These are phyloP conservation scores for Lobosporangium transversale DNA, from an alignment of 192 early-diverging fungal species.

Conservation along the genomic window DNA sequence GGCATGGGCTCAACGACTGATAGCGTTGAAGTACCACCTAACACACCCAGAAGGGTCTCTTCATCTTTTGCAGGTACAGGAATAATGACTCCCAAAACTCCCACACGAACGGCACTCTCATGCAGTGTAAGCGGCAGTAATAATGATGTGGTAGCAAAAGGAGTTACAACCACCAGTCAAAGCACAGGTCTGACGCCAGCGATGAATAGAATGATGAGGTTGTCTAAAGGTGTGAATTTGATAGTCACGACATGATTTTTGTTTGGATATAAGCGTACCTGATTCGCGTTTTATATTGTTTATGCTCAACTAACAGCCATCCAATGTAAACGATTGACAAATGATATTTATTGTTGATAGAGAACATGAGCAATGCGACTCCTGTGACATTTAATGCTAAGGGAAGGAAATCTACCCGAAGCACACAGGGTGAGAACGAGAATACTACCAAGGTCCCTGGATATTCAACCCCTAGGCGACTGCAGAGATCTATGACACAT, in stretches of 20 bases:
- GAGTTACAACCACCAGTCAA: too few species aligned
- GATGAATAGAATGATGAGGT: slow-evolving; percentile 27
- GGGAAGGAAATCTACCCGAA: background rate
- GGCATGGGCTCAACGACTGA: background rate
- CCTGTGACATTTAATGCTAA: background rate
- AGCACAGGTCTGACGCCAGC: slow-evolving; percentile 36
- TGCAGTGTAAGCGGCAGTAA: background rate
- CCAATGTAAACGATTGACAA: too few species aligned
- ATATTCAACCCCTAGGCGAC: slow-evolving; percentile 23
- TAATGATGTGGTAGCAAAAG: too few species aligned
- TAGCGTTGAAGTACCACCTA: background rate
- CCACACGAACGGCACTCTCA: slow-evolving; percentile 1
- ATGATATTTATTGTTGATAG: background rate
- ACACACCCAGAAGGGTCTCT: background rate
- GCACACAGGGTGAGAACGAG: slow-evolving; percentile 11
- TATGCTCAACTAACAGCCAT: too few species aligned
- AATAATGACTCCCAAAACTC: slow-evolving; percentile 7
- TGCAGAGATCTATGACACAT: slow-evolving; percentile 8
- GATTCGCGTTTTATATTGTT: background rate
- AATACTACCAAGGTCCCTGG: background rate
- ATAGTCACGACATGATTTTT: too few species aligned
- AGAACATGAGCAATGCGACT: background rate
- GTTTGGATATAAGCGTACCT: background rate
- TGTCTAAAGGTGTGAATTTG: slow-evolving; percentile 22
- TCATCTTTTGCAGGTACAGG: background rate